These are phyloP conservation scores for Thecaphora thlaspeos DNA, from an alignment of 1,284 basidiomycete genomes.

Conservation along the genomic window DNA sequence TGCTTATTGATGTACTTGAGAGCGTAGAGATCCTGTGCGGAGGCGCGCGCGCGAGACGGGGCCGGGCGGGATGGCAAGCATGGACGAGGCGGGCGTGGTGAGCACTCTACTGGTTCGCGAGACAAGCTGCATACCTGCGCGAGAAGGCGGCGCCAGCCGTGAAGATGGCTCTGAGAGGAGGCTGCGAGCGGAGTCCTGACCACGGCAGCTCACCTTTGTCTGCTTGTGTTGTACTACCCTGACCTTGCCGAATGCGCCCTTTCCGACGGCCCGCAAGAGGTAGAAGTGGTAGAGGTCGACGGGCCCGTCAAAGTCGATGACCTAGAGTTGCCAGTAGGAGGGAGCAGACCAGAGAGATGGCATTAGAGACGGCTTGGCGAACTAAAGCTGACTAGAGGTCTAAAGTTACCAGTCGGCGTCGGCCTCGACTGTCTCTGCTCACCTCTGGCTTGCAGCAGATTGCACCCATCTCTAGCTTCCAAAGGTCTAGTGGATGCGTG, in stretches of 20 bases:
- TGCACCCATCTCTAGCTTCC: constrained; percentile 71
- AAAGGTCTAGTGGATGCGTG: too few species aligned
- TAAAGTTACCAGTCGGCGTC: too few species aligned
- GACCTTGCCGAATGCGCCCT: constrained; percentile 98
- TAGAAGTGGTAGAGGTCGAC: constrained; percentile 97
- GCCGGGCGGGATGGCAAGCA: too few species aligned
- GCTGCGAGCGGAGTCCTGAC: neutral
- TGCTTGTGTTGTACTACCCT: constrained; percentile 98
- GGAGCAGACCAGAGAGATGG: too few species aligned
- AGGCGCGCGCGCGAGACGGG: too few species aligned
- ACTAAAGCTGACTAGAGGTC: too few species aligned
- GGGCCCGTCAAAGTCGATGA: constrained; percentile 96
- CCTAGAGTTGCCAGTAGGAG: too few species aligned
- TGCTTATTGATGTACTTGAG: constrained; percentile 98
- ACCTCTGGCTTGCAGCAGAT: constrained; percentile 79
- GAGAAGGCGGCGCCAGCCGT: too few species aligned
- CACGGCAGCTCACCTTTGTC: constrained; percentile 73
- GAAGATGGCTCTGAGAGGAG: neutral
- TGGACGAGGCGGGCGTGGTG: too few species aligned
- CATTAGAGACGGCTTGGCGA: neutral
- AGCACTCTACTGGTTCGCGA: too few species aligned
- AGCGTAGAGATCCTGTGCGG: constrained; percentile 69
- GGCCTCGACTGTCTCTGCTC: too few species aligned
- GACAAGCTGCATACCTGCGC: too few species aligned
- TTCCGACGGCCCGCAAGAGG: constrained; percentile 88